These are phyloP conservation scores for Bruguiera gymnorhiza DNA, from an alignment of 345 rosid genomes.

Conservation along the genomic window DNA sequence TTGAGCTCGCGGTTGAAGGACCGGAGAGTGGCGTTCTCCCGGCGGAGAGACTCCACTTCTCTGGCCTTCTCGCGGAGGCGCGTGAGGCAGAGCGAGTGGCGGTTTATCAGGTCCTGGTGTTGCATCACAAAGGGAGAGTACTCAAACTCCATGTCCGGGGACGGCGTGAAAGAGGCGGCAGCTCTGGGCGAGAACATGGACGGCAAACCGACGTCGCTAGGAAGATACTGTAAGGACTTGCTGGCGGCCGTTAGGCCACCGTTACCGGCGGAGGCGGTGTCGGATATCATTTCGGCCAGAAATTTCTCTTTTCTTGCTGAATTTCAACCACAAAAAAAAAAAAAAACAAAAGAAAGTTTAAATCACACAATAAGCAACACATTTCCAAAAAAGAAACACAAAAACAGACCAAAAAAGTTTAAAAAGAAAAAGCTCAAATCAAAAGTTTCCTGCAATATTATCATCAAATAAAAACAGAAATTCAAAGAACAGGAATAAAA, in stretches of 20 bases:
- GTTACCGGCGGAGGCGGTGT: slow-evolving; percentile 15
- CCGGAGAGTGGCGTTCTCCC: slow-evolving; percentile 60
- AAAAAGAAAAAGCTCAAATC: not conserved
- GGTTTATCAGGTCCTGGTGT: slow-evolving; percentile 48
- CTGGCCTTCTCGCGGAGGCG: slow-evolving; percentile 46
- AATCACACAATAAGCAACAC: not conserved
- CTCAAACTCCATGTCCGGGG: too few relatives aligned
- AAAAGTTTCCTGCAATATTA: too few relatives aligned
- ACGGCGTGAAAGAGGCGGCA: slow-evolving; percentile 5
- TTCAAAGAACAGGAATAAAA: not conserved
- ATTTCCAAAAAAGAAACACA: not conserved
- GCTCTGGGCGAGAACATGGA: not conserved
- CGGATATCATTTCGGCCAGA: slow-evolving; percentile 28
- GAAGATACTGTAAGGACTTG: slow-evolving; percentile 1
- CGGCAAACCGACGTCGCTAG: not conserved
- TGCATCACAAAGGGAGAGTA: slow-evolving; percentile 35
- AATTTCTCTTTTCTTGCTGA: not conserved
- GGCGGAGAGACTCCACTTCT: slow-evolving; percentile 56
- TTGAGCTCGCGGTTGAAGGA: slow-evolving; percentile 55
- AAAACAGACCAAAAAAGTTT: not conserved
- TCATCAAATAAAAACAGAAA: not conserved
- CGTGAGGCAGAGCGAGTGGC: slow-evolving; percentile 40
- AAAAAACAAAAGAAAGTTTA: not conserved
- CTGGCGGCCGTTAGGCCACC: slow-evolving; percentile 3
- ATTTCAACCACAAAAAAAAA: not conserved